Base-by-base conservation (phyloP, 2,329 filamentous ascomycete genomes). In the Fusarium sp. region DNA sequence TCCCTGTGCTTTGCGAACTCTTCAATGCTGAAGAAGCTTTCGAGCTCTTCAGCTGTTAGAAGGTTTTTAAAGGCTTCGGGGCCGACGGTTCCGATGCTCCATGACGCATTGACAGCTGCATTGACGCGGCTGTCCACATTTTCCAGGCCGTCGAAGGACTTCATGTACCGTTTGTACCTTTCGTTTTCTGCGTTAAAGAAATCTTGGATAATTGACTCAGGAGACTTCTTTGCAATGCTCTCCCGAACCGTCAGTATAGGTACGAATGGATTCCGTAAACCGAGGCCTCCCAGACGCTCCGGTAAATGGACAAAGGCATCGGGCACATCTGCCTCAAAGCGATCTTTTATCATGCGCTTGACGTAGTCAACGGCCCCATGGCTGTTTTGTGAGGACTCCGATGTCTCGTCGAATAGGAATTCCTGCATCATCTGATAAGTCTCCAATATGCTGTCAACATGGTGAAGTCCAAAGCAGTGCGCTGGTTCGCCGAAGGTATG, bases 401-500 rank as follows among this genome's bases (percentile, higher is more conserved):
- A 5, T 6, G n/a, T 20, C 6, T n/a, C 46, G 4, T 47, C 32
- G 12, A 57, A 57, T 6, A 57, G 4, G 46, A 57, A 57, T 3
- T 16, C 1, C 1, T 57, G 55, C 55, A 57, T 57, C 32, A 30
- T 40, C 25, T 53, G 46, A 3, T 57, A 57, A 0, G 55, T 57
- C 12, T 57, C 55, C 3, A 57, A 9, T 4, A 57, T 57, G 11
- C 55, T 57, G 2, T 57, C 55, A 2, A 57, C 46, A 11, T 57
- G 55, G 2, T 41, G 55, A 1, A 57, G 23, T 1, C 55, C 55
- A 53, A 57, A 57, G 0, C 55, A 57, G 20, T 57, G 45, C 7
- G 55, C 55, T 6, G 55, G 55, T 23, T 57, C 55, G 7, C 55
- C 55, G 14, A 57, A 53, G 6, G 55, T 57, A 14, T 57, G 55